These are phyloP conservation scores for Populus ilicifolia DNA, from an alignment of 345 rosid species.

Conservation along the genomic window DNA sequence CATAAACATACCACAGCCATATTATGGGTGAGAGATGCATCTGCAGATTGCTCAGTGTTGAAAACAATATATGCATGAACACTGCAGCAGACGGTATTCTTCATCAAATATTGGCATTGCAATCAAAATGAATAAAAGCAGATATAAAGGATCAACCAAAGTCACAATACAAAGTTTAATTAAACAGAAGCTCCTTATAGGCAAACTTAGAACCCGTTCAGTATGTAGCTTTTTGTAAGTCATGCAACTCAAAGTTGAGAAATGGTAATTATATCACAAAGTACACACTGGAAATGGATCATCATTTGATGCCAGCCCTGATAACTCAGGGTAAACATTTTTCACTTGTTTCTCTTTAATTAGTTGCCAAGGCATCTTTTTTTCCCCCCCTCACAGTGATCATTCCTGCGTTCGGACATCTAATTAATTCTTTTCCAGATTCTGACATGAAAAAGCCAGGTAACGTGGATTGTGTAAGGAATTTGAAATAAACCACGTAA, in stretches of 20 bases:
- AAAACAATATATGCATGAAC: conserved; percentile 91
- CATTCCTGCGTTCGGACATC: background rate
- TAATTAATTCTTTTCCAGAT: background rate
- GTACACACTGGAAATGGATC: background rate
- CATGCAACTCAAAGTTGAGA: background rate
- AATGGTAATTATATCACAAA: background rate
- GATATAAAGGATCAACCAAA: background rate
- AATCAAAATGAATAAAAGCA: background rate
- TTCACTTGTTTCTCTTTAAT: background rate
- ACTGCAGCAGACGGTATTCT: conserved; percentile 40
- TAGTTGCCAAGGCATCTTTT: background rate
- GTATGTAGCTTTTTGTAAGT: background rate
- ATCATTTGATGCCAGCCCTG: no score
- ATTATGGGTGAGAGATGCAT: conserved; percentile 71
- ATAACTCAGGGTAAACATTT: background rate
- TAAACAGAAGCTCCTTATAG: background rate
- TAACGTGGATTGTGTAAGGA: background rate
- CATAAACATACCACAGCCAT: conserved; percentile 87
- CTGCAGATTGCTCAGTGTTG: conserved; percentile 75
- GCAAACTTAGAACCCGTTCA: background rate
- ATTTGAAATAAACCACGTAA: background rate
- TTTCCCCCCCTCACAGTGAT: background rate
- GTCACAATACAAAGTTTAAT: background rate
- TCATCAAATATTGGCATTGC: conserved; percentile 1
- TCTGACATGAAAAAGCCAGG: background rate